Evolutionary conservation across 2,329 filamentous ascomycete genomes (phyloP).

Genomic region (Talaromyces sp.): DNA sequence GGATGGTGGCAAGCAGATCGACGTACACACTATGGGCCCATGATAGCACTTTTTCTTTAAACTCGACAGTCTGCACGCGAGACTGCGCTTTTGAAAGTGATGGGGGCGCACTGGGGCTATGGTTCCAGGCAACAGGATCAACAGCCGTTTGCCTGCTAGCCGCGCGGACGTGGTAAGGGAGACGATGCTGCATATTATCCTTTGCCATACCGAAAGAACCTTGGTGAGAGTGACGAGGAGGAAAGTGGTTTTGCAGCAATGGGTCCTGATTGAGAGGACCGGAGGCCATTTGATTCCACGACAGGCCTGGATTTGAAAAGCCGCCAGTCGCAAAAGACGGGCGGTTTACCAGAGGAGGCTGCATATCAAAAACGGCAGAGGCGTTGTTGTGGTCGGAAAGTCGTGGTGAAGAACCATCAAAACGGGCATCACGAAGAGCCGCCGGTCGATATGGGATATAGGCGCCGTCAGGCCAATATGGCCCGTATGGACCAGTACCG

Average conservation of each 20-base stretch:
- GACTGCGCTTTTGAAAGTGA: constrained; percentile 14
- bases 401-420: constrained; percentile 22
- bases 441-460: constrained; percentile 56
- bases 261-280: constrained; percentile 22
- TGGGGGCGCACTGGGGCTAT: constrained; percentile 15
- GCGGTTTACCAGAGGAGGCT: constrained; percentile 16
- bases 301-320: constrained; percentile 14
- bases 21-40: constrained; percentile 70
- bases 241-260: constrained; percentile 29
- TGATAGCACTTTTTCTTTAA: constrained; percentile 62
- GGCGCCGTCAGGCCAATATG: constrained; percentile 60
- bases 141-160: constrained; percentile 15
- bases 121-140: constrained; percentile 23
- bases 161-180: constrained; percentile 23
- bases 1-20: constrained; percentile 61
- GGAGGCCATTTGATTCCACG: constrained; percentile 27
- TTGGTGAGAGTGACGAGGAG: constrained; percentile 31
- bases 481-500: constrained; percentile 52
- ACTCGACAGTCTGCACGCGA: constrained; percentile 41
- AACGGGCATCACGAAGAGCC: constrained; percentile 50
- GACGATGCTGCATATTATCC: constrained; percentile 17
- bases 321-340: constrained; percentile 22
- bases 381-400: constrained; percentile 17
- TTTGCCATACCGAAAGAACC: constrained; percentile 21
- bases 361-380: constrained; percentile 22